Base-by-base conservation (phyloP, 441 rosid species). In the Euphorbia celastroides region DNA sequence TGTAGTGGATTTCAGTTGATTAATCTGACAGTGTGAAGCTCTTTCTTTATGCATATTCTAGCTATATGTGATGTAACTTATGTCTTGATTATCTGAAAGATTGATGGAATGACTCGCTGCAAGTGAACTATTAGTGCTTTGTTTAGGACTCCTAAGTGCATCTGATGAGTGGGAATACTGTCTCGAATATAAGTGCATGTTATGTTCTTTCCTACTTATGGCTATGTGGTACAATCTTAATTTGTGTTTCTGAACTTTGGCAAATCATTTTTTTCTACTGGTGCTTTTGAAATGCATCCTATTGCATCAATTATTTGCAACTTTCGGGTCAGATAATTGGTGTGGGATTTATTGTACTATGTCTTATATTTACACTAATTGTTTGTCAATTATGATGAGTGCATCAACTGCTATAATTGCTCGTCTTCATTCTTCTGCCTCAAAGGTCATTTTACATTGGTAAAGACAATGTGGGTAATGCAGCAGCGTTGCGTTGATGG, bases 401-500 rank as follows among this genome's bases (percentile, higher is more conserved):
- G 7, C 5, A 5, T 1, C 17, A 57, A 36, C 8, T 19, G 38
- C 9, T 34, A 2, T 25, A 57, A 36, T 14, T 19, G 38, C 9
- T 34, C n/a, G n/a, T n/a, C 38, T 34, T 34, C 17, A 27, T 48
- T 50, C 28, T 64, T 12, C 10, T 10, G 11, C 30, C 12, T 26
- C 6, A 7, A 34, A 44, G 57, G 60, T 55, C 44, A 5, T 17
- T 19, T 14, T 30, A 6, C 44, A 57, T 6, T 30, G 10, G 28
- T 30, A 28, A 20, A n/a, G 25, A 31, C 17, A 7, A 17, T n/a
- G 65, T 42, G 36, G 20, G 32, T n/a, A 20, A 57, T 31, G 57
- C 8, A 70, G 59, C 58, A 30, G 36, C 62, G 22, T 22, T n/a
- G 22, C 42, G 36, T 27, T 17, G 66, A 54, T 62, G 61, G 51